A percentile compares a stretch with the other conserved stretches of the same genome.
Conservation (phyloP, 352 stramenopile species). For the Bremia lactucae region DNA sequence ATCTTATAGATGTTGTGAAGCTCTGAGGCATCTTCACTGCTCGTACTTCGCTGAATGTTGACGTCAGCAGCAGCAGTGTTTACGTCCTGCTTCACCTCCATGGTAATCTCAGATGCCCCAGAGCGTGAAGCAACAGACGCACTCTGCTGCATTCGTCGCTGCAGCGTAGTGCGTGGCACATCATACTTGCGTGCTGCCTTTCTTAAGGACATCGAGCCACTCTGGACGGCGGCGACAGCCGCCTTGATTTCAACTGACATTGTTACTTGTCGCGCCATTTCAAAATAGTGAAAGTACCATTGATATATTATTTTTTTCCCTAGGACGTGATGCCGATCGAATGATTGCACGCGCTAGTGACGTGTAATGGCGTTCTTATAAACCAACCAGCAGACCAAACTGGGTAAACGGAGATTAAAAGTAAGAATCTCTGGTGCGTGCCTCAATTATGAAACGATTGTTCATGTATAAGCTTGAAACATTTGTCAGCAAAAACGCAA, state of each 20-base stretch:
- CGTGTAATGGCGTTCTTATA: no score
- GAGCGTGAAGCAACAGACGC: constrained; percentile 5
- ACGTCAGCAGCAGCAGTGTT: not conserved
- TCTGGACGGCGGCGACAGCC: constrained; percentile 48
- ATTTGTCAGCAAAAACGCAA: no score
- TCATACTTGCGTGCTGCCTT: constrained; percentile 59
- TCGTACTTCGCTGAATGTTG: constrained; percentile 13
- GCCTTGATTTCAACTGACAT: constrained; percentile 26
- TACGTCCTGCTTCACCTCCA: constrained; percentile 2
- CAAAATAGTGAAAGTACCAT: no score
- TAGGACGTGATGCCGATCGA: no score
- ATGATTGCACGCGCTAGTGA: no score
- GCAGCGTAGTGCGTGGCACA: constrained; percentile 63
- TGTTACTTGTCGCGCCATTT: constrained; percentile 12
- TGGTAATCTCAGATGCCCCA: constrained; percentile 1
- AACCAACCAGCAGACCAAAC: no score
- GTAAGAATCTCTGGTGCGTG: no score
- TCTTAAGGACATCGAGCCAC: constrained; percentile 53
- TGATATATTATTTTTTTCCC: no score
- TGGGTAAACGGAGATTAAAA: no score
- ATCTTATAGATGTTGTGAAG: not conserved
- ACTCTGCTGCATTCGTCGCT: constrained; percentile 40
- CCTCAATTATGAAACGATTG: no score
- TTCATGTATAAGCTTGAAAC: no score
- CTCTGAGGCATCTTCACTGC: constrained; percentile 7